These are phyloP conservation scores for Prillingera fragicola DNA, from an alignment of 1,284 basidiomycete genomes.

Conservation along the genomic window DNA sequence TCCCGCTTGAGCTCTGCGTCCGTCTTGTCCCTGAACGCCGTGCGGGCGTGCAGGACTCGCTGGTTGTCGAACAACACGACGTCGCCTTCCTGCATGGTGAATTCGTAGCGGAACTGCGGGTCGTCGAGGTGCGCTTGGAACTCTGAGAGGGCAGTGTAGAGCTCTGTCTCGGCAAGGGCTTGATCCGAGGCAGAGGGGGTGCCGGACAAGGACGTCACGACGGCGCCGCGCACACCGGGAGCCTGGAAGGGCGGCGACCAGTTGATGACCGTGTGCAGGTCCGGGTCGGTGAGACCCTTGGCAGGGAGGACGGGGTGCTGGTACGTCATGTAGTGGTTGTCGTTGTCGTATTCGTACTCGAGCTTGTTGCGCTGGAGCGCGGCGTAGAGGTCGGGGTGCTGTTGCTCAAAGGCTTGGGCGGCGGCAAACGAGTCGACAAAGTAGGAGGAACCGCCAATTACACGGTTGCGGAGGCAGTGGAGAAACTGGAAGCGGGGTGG, in stretches of 20 bases:
- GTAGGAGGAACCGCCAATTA: constrained; percentile 77
- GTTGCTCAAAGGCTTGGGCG: constrained; percentile 48
- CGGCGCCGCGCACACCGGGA: constrained; percentile 12
- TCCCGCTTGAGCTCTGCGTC: constrained; percentile 24
- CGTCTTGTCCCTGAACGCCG: constrained; percentile 59
- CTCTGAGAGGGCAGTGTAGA: constrained; percentile 61
- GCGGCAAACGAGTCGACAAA: constrained; percentile 79
- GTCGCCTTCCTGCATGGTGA: constrained; percentile 75
- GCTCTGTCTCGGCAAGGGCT: constrained; percentile 41
- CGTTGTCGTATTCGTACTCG: constrained; percentile 86
- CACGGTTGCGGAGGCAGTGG: constrained; percentile 75
- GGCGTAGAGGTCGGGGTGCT: constrained; percentile 49
- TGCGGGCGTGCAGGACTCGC: constrained; percentile 82
- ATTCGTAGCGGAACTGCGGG: constrained; percentile 56
- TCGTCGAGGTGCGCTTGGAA: constrained; percentile 64
- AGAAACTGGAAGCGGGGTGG: constrained; percentile 84
- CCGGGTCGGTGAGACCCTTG: not conserved
- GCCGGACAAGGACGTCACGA: constrained; percentile 4
- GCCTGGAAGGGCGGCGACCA: constrained; percentile 96
- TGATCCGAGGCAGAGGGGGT: constrained; percentile 1
- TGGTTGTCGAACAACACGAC: constrained; percentile 90
- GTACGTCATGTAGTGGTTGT: constrained; percentile 74
- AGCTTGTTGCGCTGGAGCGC: constrained; percentile 59
- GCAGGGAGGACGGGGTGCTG: constrained; percentile 71
- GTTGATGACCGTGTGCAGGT: constrained; percentile 58